Evolutionary conservation across 441 rosid species (phyloP).

Genomic region (Geranium incanum): DNA sequence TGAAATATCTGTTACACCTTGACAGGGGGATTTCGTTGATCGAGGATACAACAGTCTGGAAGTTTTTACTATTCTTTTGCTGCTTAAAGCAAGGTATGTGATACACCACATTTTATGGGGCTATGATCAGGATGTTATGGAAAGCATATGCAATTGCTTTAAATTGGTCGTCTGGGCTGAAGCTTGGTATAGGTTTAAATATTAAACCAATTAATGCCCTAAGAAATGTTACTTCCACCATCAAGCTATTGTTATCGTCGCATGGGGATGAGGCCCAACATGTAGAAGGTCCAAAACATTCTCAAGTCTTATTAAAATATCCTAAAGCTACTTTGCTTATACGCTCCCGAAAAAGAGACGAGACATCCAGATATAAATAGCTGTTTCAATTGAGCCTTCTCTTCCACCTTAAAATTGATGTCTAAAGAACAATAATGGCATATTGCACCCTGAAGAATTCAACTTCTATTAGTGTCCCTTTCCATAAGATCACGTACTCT

Average conservation of each 20-base stretch:
- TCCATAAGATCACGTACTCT: neutral
- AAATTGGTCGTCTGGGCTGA: neutral
- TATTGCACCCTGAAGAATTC: neutral
- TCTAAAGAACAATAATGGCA: neutral
- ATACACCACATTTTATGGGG: neutral
- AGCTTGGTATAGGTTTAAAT: neutral
- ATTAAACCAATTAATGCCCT: neutral
- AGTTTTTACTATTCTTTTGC: slow-evolving; percentile 96
- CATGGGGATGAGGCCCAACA: neutral
- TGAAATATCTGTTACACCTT: slow-evolving; percentile 18
- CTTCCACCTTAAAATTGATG: neutral
- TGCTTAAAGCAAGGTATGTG: slow-evolving; percentile 90
- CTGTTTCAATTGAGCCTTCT: neutral
- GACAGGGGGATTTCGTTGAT: slow-evolving; percentile 95
- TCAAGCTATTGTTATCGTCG: neutral
- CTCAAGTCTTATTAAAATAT: neutral
- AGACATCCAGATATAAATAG: neutral
- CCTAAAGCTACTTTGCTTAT: neutral
- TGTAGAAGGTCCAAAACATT: neutral
- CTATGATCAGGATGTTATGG: neutral
- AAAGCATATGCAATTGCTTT: neutral
- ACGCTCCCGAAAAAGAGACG: neutral
- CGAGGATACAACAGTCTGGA: slow-evolving; percentile 99
- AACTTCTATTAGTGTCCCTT: slow-evolving; percentile 1
- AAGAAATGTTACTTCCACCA: neutral